Evolutionary conservation across 2,329 filamentous ascomycete genomes (phyloP), one percentile per base, ranked within the genome.

Genomic region (Xylaria sp.): DNA sequence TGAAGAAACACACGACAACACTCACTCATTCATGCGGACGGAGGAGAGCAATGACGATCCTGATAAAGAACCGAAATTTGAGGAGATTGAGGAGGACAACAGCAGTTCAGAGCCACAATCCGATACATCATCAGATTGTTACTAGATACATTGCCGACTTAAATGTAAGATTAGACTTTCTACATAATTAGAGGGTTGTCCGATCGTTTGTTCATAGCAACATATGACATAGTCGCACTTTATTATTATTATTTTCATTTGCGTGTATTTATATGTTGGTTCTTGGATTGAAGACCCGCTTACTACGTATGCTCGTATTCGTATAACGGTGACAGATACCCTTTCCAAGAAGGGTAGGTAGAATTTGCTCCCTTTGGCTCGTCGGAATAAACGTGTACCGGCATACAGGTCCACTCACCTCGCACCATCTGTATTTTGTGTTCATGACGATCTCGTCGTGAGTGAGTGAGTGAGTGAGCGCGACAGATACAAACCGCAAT

Each of bases 331-430:
- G 17, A 3, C 19, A 21, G 27, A 19, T 32, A 34, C 63, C 19
- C 61, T 59, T 69, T 62, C 67, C 54, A 51, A 60, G 63, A 66
- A 56, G 59, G 67, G 67, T 59, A 66, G 59, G 62, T 62, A 12
- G 2, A 24, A 4, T 12, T 12, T 14, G 24, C 4, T 24, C 19
- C 4, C 4, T 50, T 8, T 47, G 45, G 9, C 11, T 48, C 12
- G 34, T 53, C 61, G 61, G 66, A 59, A 65, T 61, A 62, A 62
- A 53, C 34, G 24, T 27, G 24, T 27, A 27, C 17, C 42, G 32
- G 42, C 27, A 32, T 6, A 8, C 56, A 60, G 55, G n/a, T 59
- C 55, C 54, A 59, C 54, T 19, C 55, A 36, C 3, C 19, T 32
- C 19, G 30, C 51, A 42, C 54, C 34, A 57, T 27, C 54, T 57